Conservation (phyloP, 78 protist species). For the slime mould (Dictyostelium discoideum) region DNA sequence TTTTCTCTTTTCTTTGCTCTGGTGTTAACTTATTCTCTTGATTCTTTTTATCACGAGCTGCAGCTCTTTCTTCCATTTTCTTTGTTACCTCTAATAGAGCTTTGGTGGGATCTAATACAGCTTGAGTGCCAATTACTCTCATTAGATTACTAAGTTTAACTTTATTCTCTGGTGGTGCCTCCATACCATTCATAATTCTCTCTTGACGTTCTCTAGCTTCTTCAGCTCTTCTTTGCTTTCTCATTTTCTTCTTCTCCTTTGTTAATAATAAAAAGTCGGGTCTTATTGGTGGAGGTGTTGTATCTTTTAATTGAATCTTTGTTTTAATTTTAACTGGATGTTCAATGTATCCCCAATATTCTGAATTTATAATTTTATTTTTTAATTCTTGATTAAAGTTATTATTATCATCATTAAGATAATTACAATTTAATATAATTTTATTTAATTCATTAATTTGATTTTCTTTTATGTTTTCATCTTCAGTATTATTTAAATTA, state of each 20-base stretch:
- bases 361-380: conserved; percentile 10
- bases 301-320: conserved; percentile 9
- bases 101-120: conserved; percentile 78
- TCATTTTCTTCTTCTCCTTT: conserved; percentile 77
- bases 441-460: background rate
- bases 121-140: conserved; percentile 68
- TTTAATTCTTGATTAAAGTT: background rate
- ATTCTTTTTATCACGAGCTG: conserved; percentile 27
- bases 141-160: conserved; percentile 83
- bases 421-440: background rate
- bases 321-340: conserved; percentile 85
- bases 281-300: conserved; percentile 34
- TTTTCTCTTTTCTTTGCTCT: conserved; percentile 74
- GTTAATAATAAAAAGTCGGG: conserved; percentile 49
- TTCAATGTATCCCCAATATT: conserved; percentile 66
- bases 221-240: conserved; percentile 53
- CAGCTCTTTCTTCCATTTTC: conserved; percentile 39
- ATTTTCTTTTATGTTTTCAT: background rate
- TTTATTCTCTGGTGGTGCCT: conserved; percentile 80
- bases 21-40: conserved; percentile 48
- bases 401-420: background rate
- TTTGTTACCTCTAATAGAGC: conserved; percentile 23
- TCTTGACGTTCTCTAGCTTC: conserved; percentile 75
- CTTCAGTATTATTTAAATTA: background rate
- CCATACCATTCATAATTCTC: conserved; percentile 66